Conservation (phyloP, 2,329 filamentous ascomycete species). For the Corinectria fuckeliana region DNA sequence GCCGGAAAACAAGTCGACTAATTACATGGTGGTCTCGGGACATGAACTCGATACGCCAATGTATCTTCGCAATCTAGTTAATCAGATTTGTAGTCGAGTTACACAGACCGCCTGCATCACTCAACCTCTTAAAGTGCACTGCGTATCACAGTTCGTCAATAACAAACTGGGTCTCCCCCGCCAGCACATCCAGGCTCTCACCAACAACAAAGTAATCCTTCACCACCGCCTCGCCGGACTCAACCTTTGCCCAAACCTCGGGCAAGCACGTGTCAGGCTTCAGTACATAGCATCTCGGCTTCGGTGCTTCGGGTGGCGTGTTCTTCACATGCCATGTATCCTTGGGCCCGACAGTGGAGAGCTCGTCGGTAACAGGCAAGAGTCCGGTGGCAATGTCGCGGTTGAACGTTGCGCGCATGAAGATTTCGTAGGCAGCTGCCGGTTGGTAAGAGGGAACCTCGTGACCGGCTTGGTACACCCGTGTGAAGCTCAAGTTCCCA, state of each 20-base stretch:
- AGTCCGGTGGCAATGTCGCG: conserved; percentile 62
- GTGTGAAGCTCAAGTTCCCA: conserved; percentile 73
- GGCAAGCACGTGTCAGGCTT: conserved; percentile 61
- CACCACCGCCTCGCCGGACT: conserved; percentile 57
- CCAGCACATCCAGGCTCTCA: background rate
- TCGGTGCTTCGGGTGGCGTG: conserved; percentile 51
- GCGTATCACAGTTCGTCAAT: background rate
- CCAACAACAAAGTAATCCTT: conserved; percentile 44
- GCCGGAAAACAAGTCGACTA: too few relatives aligned
- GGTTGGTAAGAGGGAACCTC: conserved; percentile 67
- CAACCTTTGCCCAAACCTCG: conserved; percentile 59
- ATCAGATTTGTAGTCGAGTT: too few relatives aligned
- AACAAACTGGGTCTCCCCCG: background rate
- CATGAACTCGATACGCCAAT: too few relatives aligned
- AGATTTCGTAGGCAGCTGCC: conserved; percentile 61
- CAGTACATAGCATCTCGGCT: conserved; percentile 65
- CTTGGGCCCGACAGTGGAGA: conserved; percentile 58
- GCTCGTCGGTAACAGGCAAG: conserved; percentile 56
- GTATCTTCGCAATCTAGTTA: too few relatives aligned
- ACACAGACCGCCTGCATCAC: too few relatives aligned
- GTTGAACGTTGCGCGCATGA: conserved; percentile 63
- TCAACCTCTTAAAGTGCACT: background rate
- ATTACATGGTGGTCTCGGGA: too few relatives aligned
- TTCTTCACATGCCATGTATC: conserved; percentile 67
- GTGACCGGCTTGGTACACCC: conserved; percentile 71